These are phyloP conservation scores for Musa beccarii DNA, from an alignment of 176 grass and related monocot genomes.

Conservation along the genomic window DNA sequence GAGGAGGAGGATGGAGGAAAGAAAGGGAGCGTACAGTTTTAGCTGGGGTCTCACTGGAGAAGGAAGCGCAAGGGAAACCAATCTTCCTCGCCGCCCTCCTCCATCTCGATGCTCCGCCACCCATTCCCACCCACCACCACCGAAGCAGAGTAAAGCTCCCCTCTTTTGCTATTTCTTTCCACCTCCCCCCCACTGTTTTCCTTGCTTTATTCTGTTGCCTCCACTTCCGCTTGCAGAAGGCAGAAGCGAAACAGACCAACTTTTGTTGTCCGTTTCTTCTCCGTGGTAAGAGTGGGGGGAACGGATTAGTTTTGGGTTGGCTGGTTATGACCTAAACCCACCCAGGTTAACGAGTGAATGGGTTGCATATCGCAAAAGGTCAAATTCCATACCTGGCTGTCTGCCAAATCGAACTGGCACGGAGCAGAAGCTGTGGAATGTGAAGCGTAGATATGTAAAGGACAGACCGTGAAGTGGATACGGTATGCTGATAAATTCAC, in stretches of 20 bases:
- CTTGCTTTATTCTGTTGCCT: neutral
- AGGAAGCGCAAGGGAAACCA: constrained; percentile 17
- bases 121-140: neutral
- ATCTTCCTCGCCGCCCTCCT: constrained; percentile 20
- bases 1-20: neutral
- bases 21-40: constrained; percentile 21
- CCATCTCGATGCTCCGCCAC: constrained; percentile 20
- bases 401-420: too few species aligned
- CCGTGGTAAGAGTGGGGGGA: neutral
- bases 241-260: neutral
- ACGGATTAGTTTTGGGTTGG: neutral
- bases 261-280: neutral
- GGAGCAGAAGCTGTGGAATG: too few species aligned
- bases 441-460: too few species aligned
- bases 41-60: neutral
- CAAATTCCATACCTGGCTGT: too few species aligned
- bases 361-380: too few species aligned
- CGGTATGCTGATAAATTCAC: too few species aligned
- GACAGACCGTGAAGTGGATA: too few species aligned
- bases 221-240: neutral
- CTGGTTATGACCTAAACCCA: neutral
- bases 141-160: neutral
- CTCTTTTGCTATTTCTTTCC: neutral
- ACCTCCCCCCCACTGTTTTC: neutral
- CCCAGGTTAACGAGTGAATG: neutral